Evolutionary conservation across 768 basidiomycete genomes (phyloP).

Genomic region (Tulasnella sp.): DNA sequence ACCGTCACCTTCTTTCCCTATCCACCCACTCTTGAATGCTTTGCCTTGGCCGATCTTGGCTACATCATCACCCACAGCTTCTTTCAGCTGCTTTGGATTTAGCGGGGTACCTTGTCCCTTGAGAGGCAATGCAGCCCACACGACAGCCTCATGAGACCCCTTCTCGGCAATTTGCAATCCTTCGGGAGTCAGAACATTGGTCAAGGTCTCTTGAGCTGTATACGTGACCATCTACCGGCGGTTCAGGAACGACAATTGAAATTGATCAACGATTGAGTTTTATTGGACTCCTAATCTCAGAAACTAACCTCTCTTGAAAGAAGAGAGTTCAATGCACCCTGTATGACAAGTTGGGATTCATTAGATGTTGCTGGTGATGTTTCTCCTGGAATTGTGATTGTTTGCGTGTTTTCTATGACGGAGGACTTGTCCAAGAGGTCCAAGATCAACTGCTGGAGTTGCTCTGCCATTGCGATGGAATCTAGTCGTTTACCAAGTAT

Average conservation of each 20-base stretch:
- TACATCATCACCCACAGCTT: constrained; percentile 67
- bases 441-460: constrained; percentile 66
- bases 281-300: background rate
- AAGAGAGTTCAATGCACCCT: constrained; percentile 86
- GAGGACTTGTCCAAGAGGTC: constrained; percentile 48
- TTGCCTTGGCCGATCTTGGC: constrained; percentile 89
- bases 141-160: constrained; percentile 91
- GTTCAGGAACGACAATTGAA: background rate
- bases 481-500: no score
- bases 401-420: constrained; percentile 53
- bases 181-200: constrained; percentile 68
- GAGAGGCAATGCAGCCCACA: constrained; percentile 71
- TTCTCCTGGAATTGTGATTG: constrained; percentile 53
- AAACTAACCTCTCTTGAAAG: constrained; percentile 60
- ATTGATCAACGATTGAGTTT: constrained; percentile 16
- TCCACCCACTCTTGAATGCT: constrained; percentile 97
- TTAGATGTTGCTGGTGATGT: constrained; percentile 42
- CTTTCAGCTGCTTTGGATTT: constrained; percentile 53
- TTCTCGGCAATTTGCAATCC: constrained; percentile 61
- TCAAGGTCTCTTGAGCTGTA: constrained; percentile 59
- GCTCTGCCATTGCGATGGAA: constrained; percentile 55
- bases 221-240: constrained; percentile 63
- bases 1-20: constrained; percentile 76
- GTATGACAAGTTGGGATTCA: constrained; percentile 71
- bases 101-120: constrained; percentile 60